phyloP scores from a whole-genome alignment of 1,284 basidiomycete species.

The Cryptococcus hybrid region DNA sequence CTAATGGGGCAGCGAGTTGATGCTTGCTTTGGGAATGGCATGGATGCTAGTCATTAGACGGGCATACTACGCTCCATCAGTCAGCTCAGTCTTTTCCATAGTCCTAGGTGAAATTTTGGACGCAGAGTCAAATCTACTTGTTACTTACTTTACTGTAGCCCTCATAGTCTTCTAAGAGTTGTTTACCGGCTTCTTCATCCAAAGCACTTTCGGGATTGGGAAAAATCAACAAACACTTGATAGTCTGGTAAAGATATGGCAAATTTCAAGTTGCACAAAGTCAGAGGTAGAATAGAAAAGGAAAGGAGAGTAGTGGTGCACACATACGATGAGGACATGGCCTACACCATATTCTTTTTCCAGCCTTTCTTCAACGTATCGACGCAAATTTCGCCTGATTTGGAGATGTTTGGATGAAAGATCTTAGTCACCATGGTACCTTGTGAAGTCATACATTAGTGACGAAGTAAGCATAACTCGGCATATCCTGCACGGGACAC shows the following conservation, averaged over 20 bases:
- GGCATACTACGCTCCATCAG: constrained; percentile 23
- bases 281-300: too few species aligned
- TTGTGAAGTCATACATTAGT: constrained; percentile 37
- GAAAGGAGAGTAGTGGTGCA: background rate
- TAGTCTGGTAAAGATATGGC: constrained; percentile 53
- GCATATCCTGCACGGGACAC: background rate
- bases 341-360: constrained; percentile 88
- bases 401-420: constrained; percentile 94
- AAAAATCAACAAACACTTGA: constrained; percentile 92
- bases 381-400: constrained; percentile 89
- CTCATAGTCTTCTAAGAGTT: constrained; percentile 83
- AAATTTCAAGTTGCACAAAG: background rate
- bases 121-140: background rate
- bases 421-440: constrained; percentile 90
- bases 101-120: background rate
- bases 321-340: constrained; percentile 70
- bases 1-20: background rate
- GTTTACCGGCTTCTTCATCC: constrained; percentile 90
- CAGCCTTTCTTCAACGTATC: constrained; percentile 97
- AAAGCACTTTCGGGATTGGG: constrained; percentile 94
- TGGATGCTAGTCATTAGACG: constrained; percentile 42
- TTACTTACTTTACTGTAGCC: constrained; percentile 64
- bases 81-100: background rate
- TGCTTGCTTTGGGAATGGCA: constrained; percentile 39
- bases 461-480: too few species aligned